Percentiles rank a stretch among this genome's conserved stretches.
phyloP scores from a whole-genome alignment of 2,329 filamentous ascomycete genomes.

The Cladosporium halotolerans region DNA sequence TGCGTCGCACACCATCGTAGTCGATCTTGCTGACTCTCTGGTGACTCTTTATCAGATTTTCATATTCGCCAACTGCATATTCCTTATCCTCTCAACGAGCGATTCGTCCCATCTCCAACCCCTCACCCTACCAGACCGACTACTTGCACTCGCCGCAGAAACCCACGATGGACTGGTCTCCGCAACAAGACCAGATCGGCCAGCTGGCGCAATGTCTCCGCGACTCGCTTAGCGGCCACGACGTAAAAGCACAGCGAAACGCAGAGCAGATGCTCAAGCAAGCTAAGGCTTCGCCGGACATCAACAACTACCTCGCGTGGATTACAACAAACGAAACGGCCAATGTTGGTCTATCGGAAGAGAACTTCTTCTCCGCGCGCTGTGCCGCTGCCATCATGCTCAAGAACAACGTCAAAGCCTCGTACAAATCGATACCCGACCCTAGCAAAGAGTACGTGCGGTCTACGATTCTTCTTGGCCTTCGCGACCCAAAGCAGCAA shows the following conservation, averaged over 20 bases:
- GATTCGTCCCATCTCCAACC: neutral
- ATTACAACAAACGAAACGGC: conserved; percentile 65
- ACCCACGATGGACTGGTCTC: conserved; percentile 80
- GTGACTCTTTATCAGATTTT: too few relatives aligned
- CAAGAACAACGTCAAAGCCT: conserved; percentile 80
- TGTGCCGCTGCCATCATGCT: conserved; percentile 88
- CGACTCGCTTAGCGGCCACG: conserved; percentile 82
- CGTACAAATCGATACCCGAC: conserved; percentile 70
- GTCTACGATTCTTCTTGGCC: conserved; percentile 66
- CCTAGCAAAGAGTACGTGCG: conserved; percentile 70
- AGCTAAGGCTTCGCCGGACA: conserved; percentile 81
- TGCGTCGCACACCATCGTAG: neutral
- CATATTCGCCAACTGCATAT: too few relatives aligned
- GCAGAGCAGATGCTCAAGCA: conserved; percentile 88
- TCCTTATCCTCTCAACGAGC: neutral
- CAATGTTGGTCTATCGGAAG: conserved; percentile 50
- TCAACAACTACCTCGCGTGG: conserved; percentile 95
- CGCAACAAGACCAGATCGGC: conserved; percentile 75
- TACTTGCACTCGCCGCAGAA: too few relatives aligned
- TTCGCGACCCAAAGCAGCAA: conserved; percentile 74
- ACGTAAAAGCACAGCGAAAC: conserved; percentile 76
- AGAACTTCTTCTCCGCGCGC: conserved; percentile 66
- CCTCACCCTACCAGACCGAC: neutral
- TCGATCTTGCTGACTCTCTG: too few relatives aligned
- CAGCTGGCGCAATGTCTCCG: conserved; percentile 85